These are phyloP conservation scores for Lachancea sp. DNA, from an alignment of 805 yeast species.

Conservation along the genomic window DNA sequence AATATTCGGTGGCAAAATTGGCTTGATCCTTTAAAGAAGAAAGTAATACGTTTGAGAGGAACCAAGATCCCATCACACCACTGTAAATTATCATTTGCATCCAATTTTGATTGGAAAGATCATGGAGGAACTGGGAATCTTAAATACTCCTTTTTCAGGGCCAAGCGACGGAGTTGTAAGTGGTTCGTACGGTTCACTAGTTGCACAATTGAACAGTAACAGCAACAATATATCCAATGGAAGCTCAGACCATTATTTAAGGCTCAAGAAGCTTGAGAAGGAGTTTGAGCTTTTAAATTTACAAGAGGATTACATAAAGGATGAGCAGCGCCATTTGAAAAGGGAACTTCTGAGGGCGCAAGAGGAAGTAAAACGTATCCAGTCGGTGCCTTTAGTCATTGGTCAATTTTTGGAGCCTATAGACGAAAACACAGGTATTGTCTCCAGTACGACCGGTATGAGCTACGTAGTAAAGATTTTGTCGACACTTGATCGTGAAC, in stretches of 20 bases:
- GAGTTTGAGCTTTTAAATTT: slow-evolving; percentile 76
- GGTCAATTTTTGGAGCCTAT: slow-evolving; percentile 98
- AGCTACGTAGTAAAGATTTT: slow-evolving; percentile 93
- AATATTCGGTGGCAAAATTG: slow-evolving; percentile 17
- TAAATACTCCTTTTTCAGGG: slow-evolving; percentile 26
- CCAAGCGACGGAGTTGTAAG: slow-evolving; percentile 29
- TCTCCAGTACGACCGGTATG: slow-evolving; percentile 95
- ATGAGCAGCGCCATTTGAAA: slow-evolving; percentile 93
- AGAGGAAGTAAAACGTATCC: slow-evolving; percentile 96
- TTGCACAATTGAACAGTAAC: slow-evolving; percentile 27
- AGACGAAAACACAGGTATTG: slow-evolving; percentile 94
- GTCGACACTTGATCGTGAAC: slow-evolving; percentile 90
- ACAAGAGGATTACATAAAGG: slow-evolving; percentile 96
- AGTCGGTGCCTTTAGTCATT: slow-evolving; percentile 94
- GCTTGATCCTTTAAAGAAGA: background rate
- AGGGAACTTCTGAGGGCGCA: slow-evolving; percentile 94
- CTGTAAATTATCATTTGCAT: background rate
- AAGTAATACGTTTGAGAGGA: background rate
- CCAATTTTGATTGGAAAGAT: too few relatives aligned
- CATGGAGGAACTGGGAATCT: slow-evolving; percentile 63
- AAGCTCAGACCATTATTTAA: slow-evolving; percentile 67
- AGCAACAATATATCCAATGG: slow-evolving; percentile 17
- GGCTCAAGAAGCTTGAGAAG: slow-evolving; percentile 81
- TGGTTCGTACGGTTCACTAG: slow-evolving; percentile 29
- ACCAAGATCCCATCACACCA: background rate